Evolutionary conservation across 2,329 filamentous ascomycete species (phyloP), one percentile per base, ranked within the genome.

Genomic region (Aspergillus persii): DNA sequence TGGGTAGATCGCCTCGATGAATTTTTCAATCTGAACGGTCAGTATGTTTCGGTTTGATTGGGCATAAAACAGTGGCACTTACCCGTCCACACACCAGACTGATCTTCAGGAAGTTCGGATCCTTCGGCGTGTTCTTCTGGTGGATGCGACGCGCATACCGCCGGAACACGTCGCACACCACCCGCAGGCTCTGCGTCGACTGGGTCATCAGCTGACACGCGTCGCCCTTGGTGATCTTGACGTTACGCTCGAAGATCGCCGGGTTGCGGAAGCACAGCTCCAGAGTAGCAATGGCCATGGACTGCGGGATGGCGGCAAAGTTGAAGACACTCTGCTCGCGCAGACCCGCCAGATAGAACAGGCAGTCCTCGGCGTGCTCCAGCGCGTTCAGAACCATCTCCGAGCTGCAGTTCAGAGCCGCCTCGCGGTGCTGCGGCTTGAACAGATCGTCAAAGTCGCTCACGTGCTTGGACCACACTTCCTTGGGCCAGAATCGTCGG

Each of bases 321-420:
- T 99, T 99, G 86, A 99, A 99, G 29, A 96, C 92, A 73, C 92
- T 96, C 80, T 99, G 95, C 73, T 99, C 95, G 66, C 89, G 89
- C 64, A 99, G 86, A 50, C 91, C 95, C 4, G 94, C 94, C 80
- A 99, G 92, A 79, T 98, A 99, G 81, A 93, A 97, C n/a, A 99
- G 79, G 73, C 94, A 98, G 72, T 98, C 92, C 64, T 97, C 92
- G 4, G 86, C 89, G 67, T 96, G 90, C 71, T 88, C 87, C 48
- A 99, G 82, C 4, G 94, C 91, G 69, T 95, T 92, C 60, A 98
- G 82, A 6, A 98, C 88, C 93, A 99, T 96, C 71, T 97, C 92
- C 1, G 94, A 96, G 68, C 89, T 88, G 79, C 91, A 96, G 69
- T 92, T 86, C 27, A 98, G 76, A 2, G 95, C 95, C 69, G 88